Conservation (phyloP, 495 filamentous ascomycete genomes). For the Aspergillus wentii region DNA sequence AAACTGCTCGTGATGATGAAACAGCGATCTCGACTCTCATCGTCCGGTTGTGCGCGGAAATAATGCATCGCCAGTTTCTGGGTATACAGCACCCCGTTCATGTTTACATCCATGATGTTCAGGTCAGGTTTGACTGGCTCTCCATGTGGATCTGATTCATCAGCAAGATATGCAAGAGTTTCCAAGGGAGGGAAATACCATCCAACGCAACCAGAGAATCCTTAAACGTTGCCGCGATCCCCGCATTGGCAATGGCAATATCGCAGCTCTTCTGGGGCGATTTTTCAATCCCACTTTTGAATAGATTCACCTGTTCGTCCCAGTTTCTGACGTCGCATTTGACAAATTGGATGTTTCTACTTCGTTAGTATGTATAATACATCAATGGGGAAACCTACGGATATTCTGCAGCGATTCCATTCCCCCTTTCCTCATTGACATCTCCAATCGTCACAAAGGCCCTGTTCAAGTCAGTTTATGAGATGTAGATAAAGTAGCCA, state of each 20-base stretch:
- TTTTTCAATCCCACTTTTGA: conserved; percentile 14
- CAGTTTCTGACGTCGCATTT: conserved; percentile 16
- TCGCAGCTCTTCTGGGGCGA: conserved; percentile 15
- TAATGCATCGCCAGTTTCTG: conserved; percentile 41
- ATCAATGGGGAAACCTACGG: conserved; percentile 4
- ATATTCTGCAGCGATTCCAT: conserved; percentile 15
- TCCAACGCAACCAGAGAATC: conserved; percentile 27
- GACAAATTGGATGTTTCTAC: conserved; percentile 15
- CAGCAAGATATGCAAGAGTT: background rate
- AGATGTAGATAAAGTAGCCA: background rate
- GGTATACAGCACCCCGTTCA: conserved; percentile 34
- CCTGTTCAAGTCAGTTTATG: conserved; percentile 1
- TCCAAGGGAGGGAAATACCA: conserved; percentile 13
- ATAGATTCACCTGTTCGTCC: conserved; percentile 14
- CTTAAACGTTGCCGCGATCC: conserved; percentile 26
- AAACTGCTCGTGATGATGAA: conserved; percentile 29
- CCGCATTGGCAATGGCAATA: conserved; percentile 33
- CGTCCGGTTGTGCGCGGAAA: conserved; percentile 30
- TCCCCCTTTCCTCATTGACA: conserved; percentile 22
- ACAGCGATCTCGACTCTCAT: conserved; percentile 23
- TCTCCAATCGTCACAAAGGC: conserved; percentile 35
- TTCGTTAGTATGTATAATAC: too few relatives aligned
- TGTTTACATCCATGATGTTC: conserved; percentile 36
- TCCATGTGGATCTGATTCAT: conserved; percentile 26
- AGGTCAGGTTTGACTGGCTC: conserved; percentile 32